phyloP scores from a whole-genome alignment of 345 rosid genomes.

The Aurinia saxatilis region DNA sequence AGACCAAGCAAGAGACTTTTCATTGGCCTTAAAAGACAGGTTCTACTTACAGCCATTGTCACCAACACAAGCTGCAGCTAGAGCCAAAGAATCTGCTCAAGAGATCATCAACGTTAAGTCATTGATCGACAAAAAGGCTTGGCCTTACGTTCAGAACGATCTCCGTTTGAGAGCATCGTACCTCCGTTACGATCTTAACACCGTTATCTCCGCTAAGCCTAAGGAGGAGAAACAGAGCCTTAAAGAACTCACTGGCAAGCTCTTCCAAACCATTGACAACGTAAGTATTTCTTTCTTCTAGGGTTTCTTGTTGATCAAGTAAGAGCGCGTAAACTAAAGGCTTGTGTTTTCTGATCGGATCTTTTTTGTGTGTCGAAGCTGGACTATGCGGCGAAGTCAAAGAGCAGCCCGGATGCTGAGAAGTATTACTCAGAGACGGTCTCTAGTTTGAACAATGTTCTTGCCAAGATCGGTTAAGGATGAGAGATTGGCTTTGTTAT shows the following conservation, averaged over 20 bases:
- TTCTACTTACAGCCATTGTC: conserved; percentile 68
- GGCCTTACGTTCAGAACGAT: conserved; percentile 88
- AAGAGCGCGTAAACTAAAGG: not conserved
- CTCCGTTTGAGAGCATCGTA: conserved; percentile 69
- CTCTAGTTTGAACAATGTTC: conserved; percentile 69
- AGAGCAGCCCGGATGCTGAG: conserved; percentile 86
- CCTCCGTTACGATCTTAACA: conserved; percentile 90
- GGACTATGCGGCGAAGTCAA: conserved; percentile 87
- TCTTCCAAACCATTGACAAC: conserved; percentile 56
- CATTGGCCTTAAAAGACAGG: conserved; percentile 48
- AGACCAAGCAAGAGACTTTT: conserved; percentile 77
- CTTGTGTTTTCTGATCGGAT: not conserved
- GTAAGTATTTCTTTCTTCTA: conserved; percentile 31
- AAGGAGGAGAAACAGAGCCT: conserved; percentile 67
- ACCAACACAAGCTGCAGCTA: conserved; percentile 61
- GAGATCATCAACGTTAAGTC: conserved; percentile 72
- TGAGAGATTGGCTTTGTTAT: conserved; percentile 4
- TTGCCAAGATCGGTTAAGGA: conserved; percentile 75
- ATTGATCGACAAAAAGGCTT: conserved; percentile 82
- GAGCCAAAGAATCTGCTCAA: conserved; percentile 85
- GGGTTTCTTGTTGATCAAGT: not conserved
- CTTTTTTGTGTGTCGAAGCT: conserved; percentile 44
- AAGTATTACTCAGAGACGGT: conserved; percentile 81
- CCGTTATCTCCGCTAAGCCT: conserved; percentile 64
- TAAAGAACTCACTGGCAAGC: conserved; percentile 71